These are phyloP conservation scores for Ilyonectria mors-panacis DNA, from an alignment of 2,329 filamentous ascomycete genomes.

Conservation along the genomic window DNA sequence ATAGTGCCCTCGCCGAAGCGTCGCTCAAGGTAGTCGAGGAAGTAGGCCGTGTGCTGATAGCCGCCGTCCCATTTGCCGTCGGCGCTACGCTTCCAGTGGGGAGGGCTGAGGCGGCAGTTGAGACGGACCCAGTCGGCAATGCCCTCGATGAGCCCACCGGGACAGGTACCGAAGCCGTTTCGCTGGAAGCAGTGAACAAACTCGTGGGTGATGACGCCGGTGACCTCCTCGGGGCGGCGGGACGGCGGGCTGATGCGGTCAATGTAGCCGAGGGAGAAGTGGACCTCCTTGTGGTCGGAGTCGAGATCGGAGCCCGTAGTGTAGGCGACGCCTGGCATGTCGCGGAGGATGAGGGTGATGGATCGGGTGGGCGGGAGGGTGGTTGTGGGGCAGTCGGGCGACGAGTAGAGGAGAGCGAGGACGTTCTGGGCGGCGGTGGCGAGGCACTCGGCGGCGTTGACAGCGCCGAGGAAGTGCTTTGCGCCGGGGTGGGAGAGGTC, in stretches of 20 bases:
- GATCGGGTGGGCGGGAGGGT: slow-evolving; percentile 79
- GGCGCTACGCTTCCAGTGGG: slow-evolving; percentile 82
- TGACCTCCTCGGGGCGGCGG: slow-evolving; percentile 73
- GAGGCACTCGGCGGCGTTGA: slow-evolving; percentile 76
- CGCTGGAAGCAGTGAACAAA: slow-evolving; percentile 96
- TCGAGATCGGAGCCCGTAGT: slow-evolving; percentile 87
- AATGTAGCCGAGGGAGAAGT: slow-evolving; percentile 87
- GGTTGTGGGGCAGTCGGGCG: slow-evolving; percentile 58
- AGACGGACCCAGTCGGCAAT: slow-evolving; percentile 94
- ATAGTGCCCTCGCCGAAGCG: slow-evolving; percentile 73
- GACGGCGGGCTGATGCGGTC: slow-evolving; percentile 57
- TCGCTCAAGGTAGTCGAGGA: slow-evolving; percentile 86
- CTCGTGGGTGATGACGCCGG: slow-evolving; percentile 90
- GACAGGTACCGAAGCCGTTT: slow-evolving; percentile 73
- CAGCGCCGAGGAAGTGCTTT: slow-evolving; percentile 75
- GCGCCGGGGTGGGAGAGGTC: slow-evolving; percentile 74
- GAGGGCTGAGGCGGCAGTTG: slow-evolving; percentile 78
- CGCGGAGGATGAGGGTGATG: slow-evolving; percentile 84
- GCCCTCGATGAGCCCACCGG: slow-evolving; percentile 88
- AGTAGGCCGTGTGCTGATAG: slow-evolving; percentile 93
- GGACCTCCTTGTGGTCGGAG: slow-evolving; percentile 91
- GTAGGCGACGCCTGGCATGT: slow-evolving; percentile 90
- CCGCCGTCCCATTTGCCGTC: slow-evolving; percentile 84
- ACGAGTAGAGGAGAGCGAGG: slow-evolving; percentile 78
- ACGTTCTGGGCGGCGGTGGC: slow-evolving; percentile 76